Percentiles rank a stretch among this genome's conserved stretches.
Evolutionary conservation across 2,329 filamentous ascomycete species (phyloP).

Genomic region (Cladosporium sp.): DNA sequence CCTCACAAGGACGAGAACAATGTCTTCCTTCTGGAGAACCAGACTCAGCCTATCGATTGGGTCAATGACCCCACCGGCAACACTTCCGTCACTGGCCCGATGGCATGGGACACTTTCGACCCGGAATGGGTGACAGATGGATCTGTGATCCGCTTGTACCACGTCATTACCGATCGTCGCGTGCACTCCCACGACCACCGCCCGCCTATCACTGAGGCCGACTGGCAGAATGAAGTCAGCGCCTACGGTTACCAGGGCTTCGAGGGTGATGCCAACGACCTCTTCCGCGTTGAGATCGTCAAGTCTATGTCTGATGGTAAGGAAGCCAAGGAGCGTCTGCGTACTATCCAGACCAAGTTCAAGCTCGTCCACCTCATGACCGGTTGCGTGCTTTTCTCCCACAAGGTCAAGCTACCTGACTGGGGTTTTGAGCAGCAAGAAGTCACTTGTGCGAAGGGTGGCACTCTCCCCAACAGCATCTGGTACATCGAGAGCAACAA

Average conservation of each 20-base stretch:
- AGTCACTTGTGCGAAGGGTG: conserved; percentile 90
- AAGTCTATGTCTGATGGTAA: conserved; percentile 77
- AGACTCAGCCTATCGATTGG: conserved; percentile 73
- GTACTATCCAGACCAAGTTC: conserved; percentile 97
- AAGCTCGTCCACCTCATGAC: conserved; percentile 94
- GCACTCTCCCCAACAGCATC: conserved; percentile 88
- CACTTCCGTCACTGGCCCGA: conserved; percentile 69
- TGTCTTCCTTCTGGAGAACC: conserved; percentile 87
- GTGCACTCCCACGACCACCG: conserved; percentile 95
- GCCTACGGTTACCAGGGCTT: conserved; percentile 98
- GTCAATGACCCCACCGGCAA: conserved; percentile 42
- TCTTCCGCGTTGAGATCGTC: conserved; percentile 91
- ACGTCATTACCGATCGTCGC: conserved; percentile 74
- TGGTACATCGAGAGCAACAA: conserved; percentile 95
- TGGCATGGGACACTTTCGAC: conserved; percentile 71
- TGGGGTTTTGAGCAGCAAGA: conserved; percentile 99
- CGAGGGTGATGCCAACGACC: conserved; percentile 91
- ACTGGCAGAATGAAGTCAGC: conserved; percentile 53
- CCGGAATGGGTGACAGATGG: conserved; percentile 74
- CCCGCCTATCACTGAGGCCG: conserved; percentile 74
- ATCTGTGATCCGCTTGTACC: conserved; percentile 74
- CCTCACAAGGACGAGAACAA: conserved; percentile 99
- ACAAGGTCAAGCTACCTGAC: conserved; percentile 97
- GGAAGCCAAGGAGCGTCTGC: conserved; percentile 73
- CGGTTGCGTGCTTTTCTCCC: conserved; percentile 90